A percentile compares a stretch with the other conserved stretches of the same genome.
phyloP scores from a whole-genome alignment of 768 basidiomycete species.

The Mrakia gelida region DNA sequence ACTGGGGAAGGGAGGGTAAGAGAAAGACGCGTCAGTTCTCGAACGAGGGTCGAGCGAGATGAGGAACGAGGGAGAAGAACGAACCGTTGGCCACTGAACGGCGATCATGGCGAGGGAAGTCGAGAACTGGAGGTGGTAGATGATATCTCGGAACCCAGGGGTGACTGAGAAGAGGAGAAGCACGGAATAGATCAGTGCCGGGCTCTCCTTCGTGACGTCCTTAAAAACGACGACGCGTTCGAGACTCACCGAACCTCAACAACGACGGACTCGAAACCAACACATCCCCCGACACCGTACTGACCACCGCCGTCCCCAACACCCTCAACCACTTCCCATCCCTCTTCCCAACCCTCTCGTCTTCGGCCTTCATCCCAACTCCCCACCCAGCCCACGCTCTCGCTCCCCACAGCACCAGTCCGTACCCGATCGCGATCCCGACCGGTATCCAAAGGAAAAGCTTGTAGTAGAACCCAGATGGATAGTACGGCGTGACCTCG shows the following conservation, averaged over 20 bases:
- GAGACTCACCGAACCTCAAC: conserved; percentile 75
- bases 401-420: conserved; percentile 56
- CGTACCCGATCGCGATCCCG: conserved; percentile 70
- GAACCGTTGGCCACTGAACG: conserved; percentile 72
- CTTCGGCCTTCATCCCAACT: conserved; percentile 42
- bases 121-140: conserved; percentile 85
- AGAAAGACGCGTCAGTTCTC: neutral
- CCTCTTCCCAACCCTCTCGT: conserved; percentile 33
- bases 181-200: conserved; percentile 26
- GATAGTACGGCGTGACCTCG: conserved; percentile 60
- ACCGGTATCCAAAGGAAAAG: conserved; percentile 55
- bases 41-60: conserved; percentile 41
- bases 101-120: conserved; percentile 80
- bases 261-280: conserved; percentile 78
- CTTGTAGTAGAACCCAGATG: conserved; percentile 47
- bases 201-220: neutral
- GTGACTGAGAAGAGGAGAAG: conserved; percentile 58
- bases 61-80: conserved; percentile 55
- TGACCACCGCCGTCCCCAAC: conserved; percentile 81
- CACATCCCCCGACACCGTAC: conserved; percentile 87
- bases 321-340: conserved; percentile 59
- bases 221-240: neutral
- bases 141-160: conserved; percentile 83
- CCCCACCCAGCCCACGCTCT: conserved; percentile 74
- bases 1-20: neutral